Percentiles rank a stretch among this genome's conserved stretches.
Conservation (phyloP, 1,284 basidiomycete genomes). For the Inonotus obliquus region DNA sequence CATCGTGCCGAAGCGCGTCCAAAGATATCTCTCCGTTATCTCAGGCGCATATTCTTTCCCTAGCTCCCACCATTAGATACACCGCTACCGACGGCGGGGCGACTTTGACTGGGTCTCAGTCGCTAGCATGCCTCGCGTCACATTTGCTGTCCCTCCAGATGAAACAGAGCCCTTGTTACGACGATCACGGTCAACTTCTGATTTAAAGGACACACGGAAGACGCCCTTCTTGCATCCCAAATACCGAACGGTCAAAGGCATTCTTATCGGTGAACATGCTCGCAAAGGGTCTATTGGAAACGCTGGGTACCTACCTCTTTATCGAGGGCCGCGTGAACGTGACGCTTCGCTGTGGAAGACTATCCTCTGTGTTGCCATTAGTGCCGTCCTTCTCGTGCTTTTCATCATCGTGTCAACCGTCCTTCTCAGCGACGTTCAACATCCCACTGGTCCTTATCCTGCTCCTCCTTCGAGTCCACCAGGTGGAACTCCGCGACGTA, state of each 20-base stretch:
- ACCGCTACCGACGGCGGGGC: not conserved
- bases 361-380: not conserved
- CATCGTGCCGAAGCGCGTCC: not conserved
- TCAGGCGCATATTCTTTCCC: not conserved
- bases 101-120: not conserved
- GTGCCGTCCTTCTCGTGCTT: constrained; percentile 2
- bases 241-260: not conserved
- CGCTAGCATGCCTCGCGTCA: constrained; percentile 12
- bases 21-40: not conserved
- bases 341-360: not conserved
- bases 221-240: not conserved
- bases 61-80: not conserved
- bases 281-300: not conserved
- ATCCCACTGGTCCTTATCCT: constrained; percentile 12
- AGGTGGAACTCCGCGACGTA: constrained; percentile 31
- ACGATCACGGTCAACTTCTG: not conserved
- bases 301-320: not conserved
- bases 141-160: not conserved
- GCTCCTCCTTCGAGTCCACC: not conserved
- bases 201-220: not conserved
- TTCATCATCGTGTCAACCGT: not conserved
- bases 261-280: not conserved
- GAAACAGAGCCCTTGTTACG: not conserved
- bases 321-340: not conserved
- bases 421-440: constrained; percentile 6